Evolutionary conservation across 331 rosid genomes (phyloP), one percentile per base, ranked within the genome.

Genomic region (Quercus lobata): DNA sequence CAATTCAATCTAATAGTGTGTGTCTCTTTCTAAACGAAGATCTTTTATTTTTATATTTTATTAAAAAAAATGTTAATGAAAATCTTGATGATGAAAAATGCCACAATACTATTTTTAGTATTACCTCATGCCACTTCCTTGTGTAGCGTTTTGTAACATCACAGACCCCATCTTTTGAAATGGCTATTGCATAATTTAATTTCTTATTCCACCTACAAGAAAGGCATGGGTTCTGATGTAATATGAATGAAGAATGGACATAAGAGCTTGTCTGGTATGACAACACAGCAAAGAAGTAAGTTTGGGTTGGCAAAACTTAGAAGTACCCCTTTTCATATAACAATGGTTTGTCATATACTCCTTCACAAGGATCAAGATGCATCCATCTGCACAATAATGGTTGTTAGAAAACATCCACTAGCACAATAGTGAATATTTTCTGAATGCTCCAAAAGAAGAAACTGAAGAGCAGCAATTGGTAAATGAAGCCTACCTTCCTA

Each of bases 351-450:
- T 95, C 98, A 83, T 86, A 91, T 74, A 90, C 87, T 85, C 88
- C 93, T 76, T 93, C 99, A 81, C 99, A 93, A 19, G 98, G 97
- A 78, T 95, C 99, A 58, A 95, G 97, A 90, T 95, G 99, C 93
- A 95, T 86, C 97, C 97, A 95, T 86, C 99, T 95, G 88, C 57
- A 83, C 75, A 85, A 84, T 66, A 73, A 83, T 62, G 71, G 70
- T 63, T 78, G 72, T 78, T 80, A 85, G 73, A 66, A 85, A 57
- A 69, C 79, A 84, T 80, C 24, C 21, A 61, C 25, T 70, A 34
- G 53, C 55, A 49, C 55, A 68, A 68, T 3, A 68, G 27, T 24
- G 5, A 15, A 68, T 57, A 37, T 60, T 44, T 44, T 30, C 10
- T 54, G 22, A 71, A 16, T 1, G 37, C 37, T 57, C 30, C 18